Percentiles rank a stretch among this genome's conserved stretches.
These are phyloP conservation scores for Emericellopsis cladophorae DNA, from an alignment of 2,329 filamentous ascomycete species.

Conservation along the genomic window DNA sequence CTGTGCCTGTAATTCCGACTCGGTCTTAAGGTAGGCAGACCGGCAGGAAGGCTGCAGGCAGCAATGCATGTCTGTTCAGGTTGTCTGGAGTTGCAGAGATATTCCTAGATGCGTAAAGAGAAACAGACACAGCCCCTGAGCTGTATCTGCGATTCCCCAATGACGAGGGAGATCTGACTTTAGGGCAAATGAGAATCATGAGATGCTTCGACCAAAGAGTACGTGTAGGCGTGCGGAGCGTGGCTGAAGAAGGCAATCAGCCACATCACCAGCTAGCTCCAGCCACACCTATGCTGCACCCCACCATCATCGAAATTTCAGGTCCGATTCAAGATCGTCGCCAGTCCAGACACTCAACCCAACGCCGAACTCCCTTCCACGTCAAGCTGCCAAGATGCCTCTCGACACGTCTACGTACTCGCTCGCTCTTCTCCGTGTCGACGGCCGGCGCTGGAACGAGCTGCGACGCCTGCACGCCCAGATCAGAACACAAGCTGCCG, in stretches of 20 bases:
- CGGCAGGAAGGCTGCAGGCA: too few species aligned
- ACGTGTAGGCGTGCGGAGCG: too few species aligned
- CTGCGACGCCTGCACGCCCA: constrained; percentile 78
- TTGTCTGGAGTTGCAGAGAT: too few species aligned
- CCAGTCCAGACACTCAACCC: not conserved
- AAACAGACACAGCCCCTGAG: too few species aligned
- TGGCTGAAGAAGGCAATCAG: constrained; percentile 2
- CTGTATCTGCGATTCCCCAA: too few species aligned
- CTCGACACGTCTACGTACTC: constrained; percentile 90
- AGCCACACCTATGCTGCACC: constrained; percentile 8
- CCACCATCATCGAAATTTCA: constrained; percentile 4
- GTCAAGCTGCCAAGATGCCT: constrained; percentile 52
- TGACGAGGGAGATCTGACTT: too few species aligned
- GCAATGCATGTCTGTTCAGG: too few species aligned
- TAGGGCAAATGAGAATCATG: not conserved
- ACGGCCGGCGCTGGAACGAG: constrained; percentile 91
- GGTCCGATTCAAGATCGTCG: not conserved
- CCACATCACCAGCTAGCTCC: constrained; percentile 7
- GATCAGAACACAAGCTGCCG: constrained; percentile 83
- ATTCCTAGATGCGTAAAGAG: too few species aligned
- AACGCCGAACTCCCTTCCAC: not conserved
- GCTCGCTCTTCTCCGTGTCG: constrained; percentile 71
- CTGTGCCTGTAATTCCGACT: too few species aligned
- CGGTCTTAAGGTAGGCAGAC: too few species aligned
- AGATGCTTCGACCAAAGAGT: not conserved